Evolutionary conservation across 148 eudicot genomes (phyloP), one percentile per base, ranked within the genome.

Genomic region (Drosera capensis): DNA sequence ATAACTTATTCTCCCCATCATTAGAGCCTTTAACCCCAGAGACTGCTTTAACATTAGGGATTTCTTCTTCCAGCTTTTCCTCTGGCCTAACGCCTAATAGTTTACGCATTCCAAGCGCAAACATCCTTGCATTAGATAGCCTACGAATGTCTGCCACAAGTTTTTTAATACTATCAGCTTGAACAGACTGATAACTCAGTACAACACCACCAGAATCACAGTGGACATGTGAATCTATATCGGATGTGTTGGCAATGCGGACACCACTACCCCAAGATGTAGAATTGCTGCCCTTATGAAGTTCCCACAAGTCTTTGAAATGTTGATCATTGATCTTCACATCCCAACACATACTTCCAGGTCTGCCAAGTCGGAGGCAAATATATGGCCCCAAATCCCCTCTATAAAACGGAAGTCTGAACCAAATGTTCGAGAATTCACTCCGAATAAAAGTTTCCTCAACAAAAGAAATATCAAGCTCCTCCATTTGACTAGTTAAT

Each of bases 321-420:
- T 92, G 95, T 43, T 78, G 85, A 70, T 92, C 99, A 53, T 59
- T 70, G 23, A 92, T 79, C 63, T 92, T 81, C 20, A 92, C 99
- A 77, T 92, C 99, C 99, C 99, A 92, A 45, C 70, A 79, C 83
- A 92, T 67, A 66, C 80, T 92, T 66, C 95, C 99, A 26, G 95
- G 79, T 51, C 65, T 71, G 21, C 99, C 94, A 43, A 92, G 80
- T 57, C 94, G 75, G 65, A 92, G 77, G 58, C 94, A 85, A 56
- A 85, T 79, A 56, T 76, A 63, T 28, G 75, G 78, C 99, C 94
- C 85, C 21, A 83, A 72, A 55, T 68, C 73, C 9, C 75, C 82
- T 60, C 71, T 64, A 23, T 78, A 73, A 65, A 71, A 81, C n/a
- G 90, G 94, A 21, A 85, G 76, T 46, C 79, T 70, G 57, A 85